These are phyloP conservation scores for Penicillium sp. DNA, from an alignment of 2,329 filamentous ascomycete species.

Conservation along the genomic window DNA sequence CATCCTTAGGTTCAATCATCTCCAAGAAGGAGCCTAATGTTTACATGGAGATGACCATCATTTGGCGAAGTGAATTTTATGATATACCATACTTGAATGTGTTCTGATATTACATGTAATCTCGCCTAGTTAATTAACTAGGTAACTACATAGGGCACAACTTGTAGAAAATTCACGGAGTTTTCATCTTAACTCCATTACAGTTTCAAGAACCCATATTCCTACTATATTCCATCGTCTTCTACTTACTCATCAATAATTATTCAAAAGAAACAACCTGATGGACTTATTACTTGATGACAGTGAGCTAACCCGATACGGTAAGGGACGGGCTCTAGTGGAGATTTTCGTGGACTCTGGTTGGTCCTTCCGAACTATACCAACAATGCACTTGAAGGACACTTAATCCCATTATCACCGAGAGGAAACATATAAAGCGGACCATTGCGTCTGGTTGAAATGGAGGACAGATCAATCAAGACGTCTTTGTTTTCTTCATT, in stretches of 20 bases:
- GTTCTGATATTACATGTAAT: not conserved
- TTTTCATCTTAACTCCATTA: not conserved
- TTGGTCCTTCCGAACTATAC: slow-evolving; percentile 1
- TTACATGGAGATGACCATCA: fast-evolving
- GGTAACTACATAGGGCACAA: no score
- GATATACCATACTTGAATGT: no score
- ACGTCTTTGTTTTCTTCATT: not conserved
- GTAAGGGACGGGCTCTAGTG: not conserved
- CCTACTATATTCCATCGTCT: not conserved
- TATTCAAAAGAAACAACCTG: not conserved
- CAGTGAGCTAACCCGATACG: slow-evolving; percentile 8
- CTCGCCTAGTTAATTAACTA: no score
- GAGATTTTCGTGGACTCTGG: not conserved
- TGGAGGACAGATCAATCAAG: not conserved
- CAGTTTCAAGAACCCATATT: no score
- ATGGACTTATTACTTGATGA: slow-evolving; percentile 6
- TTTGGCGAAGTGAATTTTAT: no score
- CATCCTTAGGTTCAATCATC: fast-evolving
- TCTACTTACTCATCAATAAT: not conserved
- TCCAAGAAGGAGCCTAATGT: no score
- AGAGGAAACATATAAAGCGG: not conserved
- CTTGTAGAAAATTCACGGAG: not conserved
- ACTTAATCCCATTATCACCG: slow-evolving; percentile 1
- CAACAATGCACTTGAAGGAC: not conserved
- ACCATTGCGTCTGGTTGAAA: fast-evolving